Percentiles rank a stretch among this genome's conserved stretches.
Evolutionary conservation across 78 protist genomes (phyloP).

Genomic region (Dictyostelium firmibasis): DNA sequence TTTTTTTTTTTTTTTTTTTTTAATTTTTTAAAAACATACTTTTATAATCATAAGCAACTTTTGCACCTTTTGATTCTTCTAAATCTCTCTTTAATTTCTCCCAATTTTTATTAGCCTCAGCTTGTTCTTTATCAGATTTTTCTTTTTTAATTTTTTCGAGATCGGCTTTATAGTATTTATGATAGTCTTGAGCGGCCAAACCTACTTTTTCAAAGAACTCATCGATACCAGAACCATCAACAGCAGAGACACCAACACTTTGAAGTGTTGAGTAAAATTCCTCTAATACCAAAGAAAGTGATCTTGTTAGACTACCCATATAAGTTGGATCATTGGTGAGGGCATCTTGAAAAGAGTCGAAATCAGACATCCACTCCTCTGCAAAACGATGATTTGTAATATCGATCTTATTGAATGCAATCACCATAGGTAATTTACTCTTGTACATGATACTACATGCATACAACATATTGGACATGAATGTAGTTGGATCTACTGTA

Average conservation of each 20-base stretch:
- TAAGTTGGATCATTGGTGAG: slow-evolving; percentile 80
- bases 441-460: slow-evolving; percentile 97
- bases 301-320: slow-evolving; percentile 80
- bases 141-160: slow-evolving; percentile 49
- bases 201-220: slow-evolving; percentile 80
- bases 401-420: slow-evolving; percentile 96
- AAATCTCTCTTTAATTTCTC: slow-evolving; percentile 76
- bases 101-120: slow-evolving; percentile 29
- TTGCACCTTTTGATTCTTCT: slow-evolving; percentile 79
- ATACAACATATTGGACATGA: slow-evolving; percentile 99
- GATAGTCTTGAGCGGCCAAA: slow-evolving; percentile 79
- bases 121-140: slow-evolving; percentile 28
- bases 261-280: slow-evolving; percentile 89
- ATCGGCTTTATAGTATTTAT: slow-evolving; percentile 70
- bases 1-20: too few relatives aligned
- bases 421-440: slow-evolving; percentile 93
- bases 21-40: neutral
- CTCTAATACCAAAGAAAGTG: slow-evolving; percentile 93
- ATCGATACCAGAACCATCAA: slow-evolving; percentile 90
- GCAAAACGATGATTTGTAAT: slow-evolving; percentile 79
- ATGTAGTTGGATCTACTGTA: slow-evolving; percentile 93
- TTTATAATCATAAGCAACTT: slow-evolving; percentile 73
- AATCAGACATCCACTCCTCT: slow-evolving; percentile 94
- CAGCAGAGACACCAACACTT: slow-evolving; percentile 89
- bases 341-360: slow-evolving; percentile 60